Percentiles rank a stretch among this genome's conserved stretches.
phyloP scores from a whole-genome alignment of 2,329 filamentous ascomycete species.

The Fusarium stilboides region DNA sequence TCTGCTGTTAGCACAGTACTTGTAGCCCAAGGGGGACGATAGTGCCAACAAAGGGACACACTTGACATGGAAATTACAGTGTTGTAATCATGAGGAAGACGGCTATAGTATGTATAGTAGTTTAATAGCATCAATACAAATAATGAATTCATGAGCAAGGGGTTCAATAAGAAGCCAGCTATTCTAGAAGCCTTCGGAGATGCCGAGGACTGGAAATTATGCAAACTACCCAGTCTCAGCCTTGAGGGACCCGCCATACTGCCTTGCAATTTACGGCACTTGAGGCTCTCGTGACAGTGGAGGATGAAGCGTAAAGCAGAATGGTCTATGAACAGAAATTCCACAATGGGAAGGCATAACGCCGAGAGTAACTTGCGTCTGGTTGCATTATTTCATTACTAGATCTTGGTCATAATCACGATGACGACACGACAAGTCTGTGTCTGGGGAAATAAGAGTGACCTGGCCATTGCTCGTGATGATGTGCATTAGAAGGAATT shows the following conservation, averaged over 20 bases:
- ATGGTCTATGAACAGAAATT: constrained; percentile 22
- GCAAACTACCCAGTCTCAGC: constrained; percentile 1
- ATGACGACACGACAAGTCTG: constrained; percentile 7
- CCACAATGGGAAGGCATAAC: not conserved
- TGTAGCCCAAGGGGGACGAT: not conserved
- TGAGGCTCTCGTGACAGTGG: constrained; percentile 15
- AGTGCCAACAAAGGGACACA: not conserved
- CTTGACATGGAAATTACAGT: constrained; percentile 4
- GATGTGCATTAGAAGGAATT: constrained; percentile 38
- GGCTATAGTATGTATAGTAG: constrained; percentile 1
- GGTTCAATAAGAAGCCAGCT: constrained; percentile 2
- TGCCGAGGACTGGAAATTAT: constrained; percentile 31
- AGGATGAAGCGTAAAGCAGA: constrained; percentile 1
- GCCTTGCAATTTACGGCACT: constrained; percentile 26
- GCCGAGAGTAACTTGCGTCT: constrained; percentile 8
- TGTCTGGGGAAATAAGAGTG: constrained; percentile 33
- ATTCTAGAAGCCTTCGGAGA: constrained; percentile 41
- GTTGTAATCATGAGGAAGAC: not conserved
- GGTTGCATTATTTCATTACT: not conserved
- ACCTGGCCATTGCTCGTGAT: constrained; percentile 27
- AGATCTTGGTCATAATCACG: constrained; percentile 9
- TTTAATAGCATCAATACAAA: not conserved
- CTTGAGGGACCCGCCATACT: constrained; percentile 2
- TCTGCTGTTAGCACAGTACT: not conserved
- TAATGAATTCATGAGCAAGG: not conserved